Base-by-base conservation (phyloP, 495 filamentous ascomycete species). In the Aspergillus sclerotiicarbonarius region DNA sequence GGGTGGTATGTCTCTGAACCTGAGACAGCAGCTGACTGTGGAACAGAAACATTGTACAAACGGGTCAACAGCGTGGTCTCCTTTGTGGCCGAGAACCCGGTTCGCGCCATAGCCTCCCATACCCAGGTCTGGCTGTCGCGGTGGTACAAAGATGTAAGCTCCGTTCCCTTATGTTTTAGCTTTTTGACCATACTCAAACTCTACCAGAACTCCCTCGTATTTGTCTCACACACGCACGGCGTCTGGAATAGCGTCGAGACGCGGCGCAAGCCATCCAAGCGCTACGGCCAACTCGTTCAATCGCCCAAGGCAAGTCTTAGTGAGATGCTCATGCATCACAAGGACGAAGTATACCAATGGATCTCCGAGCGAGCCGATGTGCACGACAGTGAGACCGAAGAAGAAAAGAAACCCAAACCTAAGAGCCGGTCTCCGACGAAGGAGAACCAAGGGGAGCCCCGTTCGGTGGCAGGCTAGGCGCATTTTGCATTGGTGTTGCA, bases 161-260 rank as follows among this genome's bases (percentile, higher is more conserved):
- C 6, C 32, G 21, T 51, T 35, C 52, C 21, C 29, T 13, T 18
- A n/a, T 50, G 13, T 8, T 44, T 21, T 50, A n/a, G 3, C 10
- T 12, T 8, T 30, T 19, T 16, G 12, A 25, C 25, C 44, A 59
- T 13, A 37, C 51, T 41, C 10, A 29, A 1, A 51, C 20, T 8
- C 25, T 29, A 37, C 43, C 25, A 86, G 64, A 83, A 89, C 68
- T 90, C 87, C 0, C 74, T 82, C 2, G 86, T 95, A 55, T 92
- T 87, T 62, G 89, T 96, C 21, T 78, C 85, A 0, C 73, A 78
- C 25, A 75, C 84, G 45, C 92, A 96, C 62, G 80, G 82, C 8
- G 84, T 88, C 58, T 96, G 90, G 90, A 71, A 67, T 15, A 79
- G 81, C 57, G 60, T 69, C 16, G 80, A 84, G 0, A 61, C 77